Evolutionary conservation across 768 basidiomycete genomes (phyloP).

Genomic region (Lentinula guzmanii): DNA sequence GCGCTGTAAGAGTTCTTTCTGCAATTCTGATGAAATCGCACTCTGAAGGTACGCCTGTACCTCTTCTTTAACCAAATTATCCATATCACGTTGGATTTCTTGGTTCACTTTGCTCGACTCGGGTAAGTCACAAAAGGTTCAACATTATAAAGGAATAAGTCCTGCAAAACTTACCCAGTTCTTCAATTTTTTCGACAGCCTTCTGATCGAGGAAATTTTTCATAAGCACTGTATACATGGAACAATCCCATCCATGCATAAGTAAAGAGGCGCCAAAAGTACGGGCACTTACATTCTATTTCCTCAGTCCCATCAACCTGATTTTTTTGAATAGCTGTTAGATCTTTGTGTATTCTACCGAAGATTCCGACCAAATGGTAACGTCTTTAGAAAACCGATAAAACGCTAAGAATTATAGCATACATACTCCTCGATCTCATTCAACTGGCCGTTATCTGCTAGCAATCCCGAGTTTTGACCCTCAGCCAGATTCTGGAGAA

Average conservation of each 20-base stretch:
- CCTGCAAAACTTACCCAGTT: conserved; percentile 29
- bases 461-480: not conserved
- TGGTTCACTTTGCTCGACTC: conserved; percentile 32
- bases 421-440: not conserved
- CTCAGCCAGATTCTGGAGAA: not conserved
- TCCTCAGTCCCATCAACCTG: conserved; percentile 40
- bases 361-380: not conserved
- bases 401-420: not conserved
- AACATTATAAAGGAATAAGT: not conserved
- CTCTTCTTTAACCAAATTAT: conserved; percentile 42
- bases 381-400: too few species aligned
- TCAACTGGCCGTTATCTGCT: not conserved
- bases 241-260: not conserved
- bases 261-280: not conserved
- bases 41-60: conserved; percentile 40
- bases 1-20: conserved; percentile 39
- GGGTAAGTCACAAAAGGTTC: not conserved
- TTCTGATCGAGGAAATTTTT: conserved; percentile 38
- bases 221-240: conserved; percentile 32
- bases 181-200: conserved; percentile 36
- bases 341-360: not conserved
- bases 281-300: conserved; percentile 34
- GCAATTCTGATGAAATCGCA: conserved; percentile 42
- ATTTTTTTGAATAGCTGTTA: conserved; percentile 30
- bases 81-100: conserved; percentile 42